Evolutionary conservation across 2,329 filamentous ascomycete genomes (phyloP).

Genomic region (Fusarium citri): DNA sequence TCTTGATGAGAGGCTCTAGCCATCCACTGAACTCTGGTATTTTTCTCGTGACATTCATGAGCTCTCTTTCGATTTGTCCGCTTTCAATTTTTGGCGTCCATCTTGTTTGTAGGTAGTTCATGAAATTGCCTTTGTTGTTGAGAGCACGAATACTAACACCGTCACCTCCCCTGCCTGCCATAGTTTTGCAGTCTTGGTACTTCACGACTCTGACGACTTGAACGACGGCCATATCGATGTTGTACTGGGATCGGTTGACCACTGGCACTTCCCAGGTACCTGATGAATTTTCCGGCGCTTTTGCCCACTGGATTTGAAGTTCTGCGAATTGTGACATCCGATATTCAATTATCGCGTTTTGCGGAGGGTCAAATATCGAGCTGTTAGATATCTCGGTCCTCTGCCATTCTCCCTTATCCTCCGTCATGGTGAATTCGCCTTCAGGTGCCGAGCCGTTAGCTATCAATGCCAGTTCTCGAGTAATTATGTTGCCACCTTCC

Average conservation of each 20-base stretch:
- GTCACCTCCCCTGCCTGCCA: neutral
- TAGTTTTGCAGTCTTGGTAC: neutral
- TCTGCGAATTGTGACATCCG: neutral
- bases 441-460: neutral
- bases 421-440: neutral
- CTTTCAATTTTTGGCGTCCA: accelerated
- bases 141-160: neutral
- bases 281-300: neutral
- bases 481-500: neutral
- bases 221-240: neutral
- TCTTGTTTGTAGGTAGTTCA: neutral
- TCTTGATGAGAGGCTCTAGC: constrained; percentile 3
- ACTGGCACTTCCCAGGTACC: neutral
- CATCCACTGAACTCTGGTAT: neutral
- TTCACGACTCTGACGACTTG: neutral
- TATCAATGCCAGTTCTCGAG: neutral
- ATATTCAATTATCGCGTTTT: neutral
- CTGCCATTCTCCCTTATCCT: constrained; percentile 4
- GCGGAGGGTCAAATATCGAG: neutral
- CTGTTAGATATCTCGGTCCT: constrained; percentile 6
- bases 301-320: constrained; percentile 7
- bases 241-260: neutral
- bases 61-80: neutral
- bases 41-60: neutral
- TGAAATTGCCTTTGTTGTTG: neutral